A percentile compares a stretch with the other conserved stretches of the same genome.
phyloP scores from a whole-genome alignment of 805 yeast genomes.

The Dipodascopsis uninucleata region DNA sequence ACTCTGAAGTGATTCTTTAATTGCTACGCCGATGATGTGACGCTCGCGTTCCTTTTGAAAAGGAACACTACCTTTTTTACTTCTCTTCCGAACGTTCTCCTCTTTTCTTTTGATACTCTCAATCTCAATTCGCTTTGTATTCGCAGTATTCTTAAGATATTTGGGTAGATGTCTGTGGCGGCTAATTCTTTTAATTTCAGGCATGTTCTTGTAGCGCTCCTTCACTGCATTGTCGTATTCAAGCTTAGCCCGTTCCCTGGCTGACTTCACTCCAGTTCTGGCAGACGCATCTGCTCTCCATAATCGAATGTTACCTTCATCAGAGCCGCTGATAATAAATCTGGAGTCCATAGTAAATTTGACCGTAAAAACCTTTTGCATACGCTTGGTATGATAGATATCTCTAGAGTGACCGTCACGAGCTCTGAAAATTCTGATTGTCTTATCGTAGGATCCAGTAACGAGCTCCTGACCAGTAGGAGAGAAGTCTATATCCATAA shows the following conservation, averaged over 20 bases:
- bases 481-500: constrained; percentile 88
- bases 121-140: constrained; percentile 73
- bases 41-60: constrained; percentile 69
- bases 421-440: constrained; percentile 73
- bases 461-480: constrained; percentile 97
- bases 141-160: constrained; percentile 82
- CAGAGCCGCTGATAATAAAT: constrained; percentile 86
- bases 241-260: constrained; percentile 73
- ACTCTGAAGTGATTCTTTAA: too few relatives aligned
- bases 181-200: constrained; percentile 84
- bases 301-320: constrained; percentile 89
- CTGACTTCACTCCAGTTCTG: constrained; percentile 72
- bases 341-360: constrained; percentile 84
- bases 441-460: constrained; percentile 92
- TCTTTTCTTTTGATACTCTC: constrained; percentile 75
- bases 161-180: constrained; percentile 90
- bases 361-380: constrained; percentile 89
- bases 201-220: constrained; percentile 92
- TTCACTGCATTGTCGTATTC: constrained; percentile 90
- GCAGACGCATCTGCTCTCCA: constrained; percentile 91
- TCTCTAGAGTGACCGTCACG: constrained; percentile 91
- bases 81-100: constrained; percentile 75
- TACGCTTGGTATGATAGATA: constrained; percentile 92
- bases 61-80: constrained; percentile 46
- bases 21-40: constrained; percentile 70